phyloP scores from a whole-genome alignment of 176 grass and related monocot genomes.

The Hsuehochloa calcarea region DNA sequence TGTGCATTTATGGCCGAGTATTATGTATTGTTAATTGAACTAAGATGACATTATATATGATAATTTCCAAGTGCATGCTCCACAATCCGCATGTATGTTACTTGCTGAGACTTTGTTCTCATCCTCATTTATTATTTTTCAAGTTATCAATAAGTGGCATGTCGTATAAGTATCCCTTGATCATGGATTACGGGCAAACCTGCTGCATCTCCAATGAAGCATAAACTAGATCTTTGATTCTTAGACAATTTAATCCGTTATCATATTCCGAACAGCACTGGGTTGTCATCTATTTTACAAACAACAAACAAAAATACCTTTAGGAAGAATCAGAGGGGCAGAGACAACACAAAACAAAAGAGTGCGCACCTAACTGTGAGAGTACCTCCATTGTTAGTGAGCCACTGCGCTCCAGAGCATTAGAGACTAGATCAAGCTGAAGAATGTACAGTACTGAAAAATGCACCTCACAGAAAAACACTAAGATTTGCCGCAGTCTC shows the following conservation, averaged over 20 bases:
- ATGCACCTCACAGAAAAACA: constrained; percentile 87
- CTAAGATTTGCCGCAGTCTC: constrained; percentile 77
- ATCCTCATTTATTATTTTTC: background rate
- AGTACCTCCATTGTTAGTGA: constrained; percentile 73
- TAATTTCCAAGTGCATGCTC: background rate
- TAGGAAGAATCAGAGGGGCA: constrained; percentile 6
- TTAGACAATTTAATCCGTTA: background rate
- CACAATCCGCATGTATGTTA: background rate
- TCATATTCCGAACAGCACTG: background rate
- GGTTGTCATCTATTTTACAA: background rate
- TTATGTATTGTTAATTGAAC: too few species aligned
- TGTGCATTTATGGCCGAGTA: background rate
- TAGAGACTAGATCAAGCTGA: constrained; percentile 89
- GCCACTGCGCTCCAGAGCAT: constrained; percentile 60
- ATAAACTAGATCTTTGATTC: background rate
- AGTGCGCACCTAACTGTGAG: constrained; percentile 79
- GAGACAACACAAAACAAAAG: constrained; percentile 33
- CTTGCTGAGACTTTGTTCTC: background rate
- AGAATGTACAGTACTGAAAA: constrained; percentile 93
- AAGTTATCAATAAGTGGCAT: background rate
- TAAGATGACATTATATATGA: background rate
- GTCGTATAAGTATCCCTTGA: background rate
- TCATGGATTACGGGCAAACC: background rate
- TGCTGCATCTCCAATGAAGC: background rate
- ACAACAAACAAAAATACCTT: constrained; percentile 22